A percentile compares a stretch with the other conserved stretches of the same genome.
Evolutionary conservation across 2,329 filamentous ascomycete genomes (phyloP).

Genomic region (Aurifilum marmelostoma): DNA sequence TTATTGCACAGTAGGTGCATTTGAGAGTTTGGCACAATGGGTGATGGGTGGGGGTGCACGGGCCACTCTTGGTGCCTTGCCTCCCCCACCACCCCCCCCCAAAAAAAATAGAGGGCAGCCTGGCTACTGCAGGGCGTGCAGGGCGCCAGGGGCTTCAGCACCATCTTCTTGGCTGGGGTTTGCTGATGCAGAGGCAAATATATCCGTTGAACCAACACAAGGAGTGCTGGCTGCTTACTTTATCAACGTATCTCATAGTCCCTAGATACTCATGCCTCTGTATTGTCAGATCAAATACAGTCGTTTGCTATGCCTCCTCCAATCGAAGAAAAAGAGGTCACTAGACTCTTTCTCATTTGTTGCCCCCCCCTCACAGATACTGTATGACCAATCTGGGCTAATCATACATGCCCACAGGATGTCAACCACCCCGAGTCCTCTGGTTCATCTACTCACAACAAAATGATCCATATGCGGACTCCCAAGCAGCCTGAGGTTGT

Average conservation of each 20-base stretch:
- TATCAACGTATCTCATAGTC: not conserved
- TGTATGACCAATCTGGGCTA: conserved; percentile 1
- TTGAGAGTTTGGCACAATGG: not conserved
- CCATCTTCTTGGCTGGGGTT: not conserved
- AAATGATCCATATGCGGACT: not conserved
- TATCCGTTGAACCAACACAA: not conserved
- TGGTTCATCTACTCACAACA: not conserved
- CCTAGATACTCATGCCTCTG: too few species aligned
- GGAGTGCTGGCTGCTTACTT: not conserved
- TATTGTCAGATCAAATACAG: not conserved
- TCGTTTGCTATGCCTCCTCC: conserved; percentile 15
- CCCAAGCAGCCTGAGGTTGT: not conserved
- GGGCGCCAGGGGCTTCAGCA: too few species aligned
- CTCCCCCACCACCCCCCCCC: too few species aligned
- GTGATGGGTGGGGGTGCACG: conserved; percentile 4
- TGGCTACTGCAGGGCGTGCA: too few species aligned
- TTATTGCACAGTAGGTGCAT: not conserved
- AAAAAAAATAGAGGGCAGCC: too few species aligned
- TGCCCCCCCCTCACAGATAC: not conserved
- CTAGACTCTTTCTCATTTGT: not conserved
- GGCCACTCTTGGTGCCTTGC: not conserved
- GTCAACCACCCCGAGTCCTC: not conserved
- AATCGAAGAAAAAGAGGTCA: conserved; percentile 16
- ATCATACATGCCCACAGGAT: conserved; percentile 8
- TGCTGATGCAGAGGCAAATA: not conserved